Conservation (phyloP, 805 yeast genomes). For the Candida xiaguanensis region DNA sequence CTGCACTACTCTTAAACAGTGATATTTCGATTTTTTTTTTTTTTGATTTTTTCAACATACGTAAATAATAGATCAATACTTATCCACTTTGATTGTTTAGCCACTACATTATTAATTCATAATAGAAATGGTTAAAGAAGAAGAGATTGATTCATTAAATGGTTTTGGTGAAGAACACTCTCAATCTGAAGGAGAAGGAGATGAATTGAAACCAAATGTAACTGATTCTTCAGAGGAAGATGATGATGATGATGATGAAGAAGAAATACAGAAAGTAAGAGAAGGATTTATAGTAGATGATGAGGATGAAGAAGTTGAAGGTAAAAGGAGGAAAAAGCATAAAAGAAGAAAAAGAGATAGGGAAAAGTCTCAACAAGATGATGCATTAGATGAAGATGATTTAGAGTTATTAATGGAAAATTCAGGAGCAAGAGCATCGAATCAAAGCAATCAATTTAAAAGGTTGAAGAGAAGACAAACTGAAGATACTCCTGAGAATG, state of each 20-base stretch:
- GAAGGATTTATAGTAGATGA: slow-evolving; percentile 93
- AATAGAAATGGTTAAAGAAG: slow-evolving; percentile 27
- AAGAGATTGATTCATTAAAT: slow-evolving; percentile 31
- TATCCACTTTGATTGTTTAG: neutral
- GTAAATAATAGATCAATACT: neutral
- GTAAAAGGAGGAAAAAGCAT: slow-evolving; percentile 27
- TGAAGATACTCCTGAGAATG: slow-evolving; percentile 18
- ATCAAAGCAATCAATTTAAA: slow-evolving; percentile 55
- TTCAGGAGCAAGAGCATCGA: slow-evolving; percentile 64
- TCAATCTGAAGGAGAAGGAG: slow-evolving; percentile 29
- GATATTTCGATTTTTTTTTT: neutral
- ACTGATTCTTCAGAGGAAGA: slow-evolving; percentile 78
- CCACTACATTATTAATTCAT: neutral
- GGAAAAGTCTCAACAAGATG: slow-evolving; percentile 35
- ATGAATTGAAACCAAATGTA: slow-evolving; percentile 31
- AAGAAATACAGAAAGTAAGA: slow-evolving; percentile 75
- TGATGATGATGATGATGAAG: slow-evolving; percentile 83
- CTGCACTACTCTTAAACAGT: neutral
- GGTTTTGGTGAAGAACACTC: slow-evolving; percentile 30
- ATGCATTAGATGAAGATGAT: slow-evolving; percentile 90
- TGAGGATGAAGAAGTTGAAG: slow-evolving; percentile 33
- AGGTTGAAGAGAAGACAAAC: slow-evolving; percentile 72
- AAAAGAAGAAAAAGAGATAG: slow-evolving; percentile 38
- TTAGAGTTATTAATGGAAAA: slow-evolving; percentile 88
- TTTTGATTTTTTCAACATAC: slow-evolving; percentile 1